Evolutionary conservation across 1,284 basidiomycete genomes (phyloP).

Genomic region (Ustilago loliicola): DNA sequence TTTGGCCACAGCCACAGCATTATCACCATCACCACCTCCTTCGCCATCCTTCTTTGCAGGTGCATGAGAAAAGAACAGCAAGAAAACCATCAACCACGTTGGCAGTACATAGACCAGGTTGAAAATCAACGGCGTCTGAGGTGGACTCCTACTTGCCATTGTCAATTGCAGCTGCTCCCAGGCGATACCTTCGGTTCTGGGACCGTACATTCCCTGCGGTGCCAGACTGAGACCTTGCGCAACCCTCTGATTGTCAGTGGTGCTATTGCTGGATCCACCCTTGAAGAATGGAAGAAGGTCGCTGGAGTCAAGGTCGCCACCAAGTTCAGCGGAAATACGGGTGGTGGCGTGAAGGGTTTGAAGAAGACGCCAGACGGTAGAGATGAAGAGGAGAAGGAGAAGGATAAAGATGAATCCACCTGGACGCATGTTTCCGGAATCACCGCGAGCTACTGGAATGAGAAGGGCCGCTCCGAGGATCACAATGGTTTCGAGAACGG

Average conservation of each 20-base stretch:
- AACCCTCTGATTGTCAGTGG: constrained; percentile 29
- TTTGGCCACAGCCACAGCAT: constrained; percentile 28
- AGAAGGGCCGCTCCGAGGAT: constrained; percentile 52
- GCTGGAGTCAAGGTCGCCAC: constrained; percentile 26
- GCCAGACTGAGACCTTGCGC: constrained; percentile 40
- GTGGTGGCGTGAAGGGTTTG: constrained; percentile 53
- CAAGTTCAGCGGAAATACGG: constrained; percentile 34
- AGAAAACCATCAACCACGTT: constrained; percentile 58
- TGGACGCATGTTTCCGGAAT: constrained; percentile 36
- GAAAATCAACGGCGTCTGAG: constrained; percentile 56
- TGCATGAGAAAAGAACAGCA: constrained; percentile 59
- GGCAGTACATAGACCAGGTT: constrained; percentile 58
- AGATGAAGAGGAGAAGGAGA: constrained; percentile 48
- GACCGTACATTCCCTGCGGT: constrained; percentile 58
- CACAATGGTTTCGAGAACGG: constrained; percentile 43
- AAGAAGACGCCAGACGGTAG: constrained; percentile 45
- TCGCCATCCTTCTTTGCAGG: constrained; percentile 30
- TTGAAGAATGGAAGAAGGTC: constrained; percentile 53
- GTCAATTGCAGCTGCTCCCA: constrained; percentile 56
- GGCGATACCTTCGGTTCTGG: constrained; percentile 45
- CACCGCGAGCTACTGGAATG: constrained; percentile 54
- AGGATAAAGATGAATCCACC: constrained; percentile 54
- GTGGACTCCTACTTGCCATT: constrained; percentile 44
- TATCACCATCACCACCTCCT: constrained; percentile 1
- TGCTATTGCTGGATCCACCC: constrained; percentile 24